Evolutionary conservation across 768 basidiomycete genomes (phyloP), one percentile per base, ranked within the genome.

Genomic region (Russula griseocarnosa): DNA sequence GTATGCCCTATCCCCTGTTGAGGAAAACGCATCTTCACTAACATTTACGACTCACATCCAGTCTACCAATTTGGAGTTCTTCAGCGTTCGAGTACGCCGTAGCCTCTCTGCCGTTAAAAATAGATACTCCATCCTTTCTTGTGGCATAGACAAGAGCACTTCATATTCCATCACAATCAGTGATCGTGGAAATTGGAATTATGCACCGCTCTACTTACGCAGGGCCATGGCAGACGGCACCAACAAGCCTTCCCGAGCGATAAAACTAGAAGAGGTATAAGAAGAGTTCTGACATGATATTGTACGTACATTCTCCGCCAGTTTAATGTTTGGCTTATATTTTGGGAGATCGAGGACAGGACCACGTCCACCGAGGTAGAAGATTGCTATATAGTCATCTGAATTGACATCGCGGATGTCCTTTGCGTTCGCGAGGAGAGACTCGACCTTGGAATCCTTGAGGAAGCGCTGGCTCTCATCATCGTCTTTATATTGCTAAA

Each of bases 151-250:
- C 82, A 26, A 91, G 78, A 2, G 86, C 88, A n/a, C 84, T 76
- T 65, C 16, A 40, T 9, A 11, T 30, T 51, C 46, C 36, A 28
- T 30, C 47, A 58, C 38, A 38, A 13, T 18, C n/a, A 55, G 54
- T 20, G 47, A 34, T 59, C 22, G 20, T 55, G 14, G 34, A 11
- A 4, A 32, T 38, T 54, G 22, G 52, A 51, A 40, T 26, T 18
- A 36, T 8, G 36, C 14, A 55, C 24, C 6, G 51, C n/a, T 46
- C 28, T 6, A 78, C 83, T 71, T 67, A 87, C 81, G 83, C 87
- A 57, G 90, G 83, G 18, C 90, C 91, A 74, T 92, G 91, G 77
- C 91, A 92, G 28, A 93, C 89, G 3, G 88, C 88, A 4, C 84
- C 69, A 8, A 84, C 81, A 65, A 87, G 74, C 75, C 90, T 92